Evolutionary conservation across 768 basidiomycete species (phyloP).

Genomic region (Mycena rosella): DNA sequence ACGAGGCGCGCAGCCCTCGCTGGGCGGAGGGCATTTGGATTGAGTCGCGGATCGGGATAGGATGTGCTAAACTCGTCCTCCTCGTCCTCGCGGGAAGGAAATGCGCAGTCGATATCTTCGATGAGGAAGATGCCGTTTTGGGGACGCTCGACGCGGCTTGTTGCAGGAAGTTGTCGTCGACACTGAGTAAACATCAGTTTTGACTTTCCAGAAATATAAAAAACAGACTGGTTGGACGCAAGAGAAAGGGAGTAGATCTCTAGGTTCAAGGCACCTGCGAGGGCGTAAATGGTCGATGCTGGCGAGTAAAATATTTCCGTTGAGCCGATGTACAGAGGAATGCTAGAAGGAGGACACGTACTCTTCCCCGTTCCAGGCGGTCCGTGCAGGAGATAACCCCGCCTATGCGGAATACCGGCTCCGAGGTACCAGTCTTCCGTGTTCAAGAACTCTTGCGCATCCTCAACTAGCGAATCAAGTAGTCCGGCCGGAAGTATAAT

Average conservation of each 20-base stretch:
- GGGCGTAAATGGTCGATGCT: constrained; percentile 68
- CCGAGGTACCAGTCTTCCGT: constrained; percentile 70
- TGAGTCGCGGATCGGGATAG: no score
- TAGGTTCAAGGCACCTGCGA: constrained; percentile 78
- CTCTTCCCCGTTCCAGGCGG: constrained; percentile 76
- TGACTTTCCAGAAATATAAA: no score
- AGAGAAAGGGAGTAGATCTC: constrained; percentile 82
- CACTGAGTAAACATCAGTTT: no score
- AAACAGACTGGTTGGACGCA: constrained; percentile 46
- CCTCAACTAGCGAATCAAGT: constrained; percentile 60
- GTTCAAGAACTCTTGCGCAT: constrained; percentile 65
- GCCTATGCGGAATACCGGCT: constrained; percentile 68
- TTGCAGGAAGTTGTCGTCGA: constrained; percentile 48
- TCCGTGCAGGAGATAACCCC: constrained; percentile 70
- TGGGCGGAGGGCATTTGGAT: no score
- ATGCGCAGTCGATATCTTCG: constrained; percentile 53
- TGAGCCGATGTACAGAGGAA: no score
- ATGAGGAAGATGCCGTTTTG: constrained; percentile 49
- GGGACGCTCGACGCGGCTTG: constrained; percentile 44
- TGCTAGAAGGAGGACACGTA: constrained; percentile 40
- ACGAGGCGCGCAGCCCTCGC: background rate
- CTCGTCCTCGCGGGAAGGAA: constrained; percentile 60
- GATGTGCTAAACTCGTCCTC: constrained; percentile 44
- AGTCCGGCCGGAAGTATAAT: constrained; percentile 65
- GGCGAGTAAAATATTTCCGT: no score